Evolutionary conservation across 2,329 filamentous ascomycete genomes (phyloP), one percentile per base, ranked within the genome.

Genomic region (Rutstroemia sydowiana): DNA sequence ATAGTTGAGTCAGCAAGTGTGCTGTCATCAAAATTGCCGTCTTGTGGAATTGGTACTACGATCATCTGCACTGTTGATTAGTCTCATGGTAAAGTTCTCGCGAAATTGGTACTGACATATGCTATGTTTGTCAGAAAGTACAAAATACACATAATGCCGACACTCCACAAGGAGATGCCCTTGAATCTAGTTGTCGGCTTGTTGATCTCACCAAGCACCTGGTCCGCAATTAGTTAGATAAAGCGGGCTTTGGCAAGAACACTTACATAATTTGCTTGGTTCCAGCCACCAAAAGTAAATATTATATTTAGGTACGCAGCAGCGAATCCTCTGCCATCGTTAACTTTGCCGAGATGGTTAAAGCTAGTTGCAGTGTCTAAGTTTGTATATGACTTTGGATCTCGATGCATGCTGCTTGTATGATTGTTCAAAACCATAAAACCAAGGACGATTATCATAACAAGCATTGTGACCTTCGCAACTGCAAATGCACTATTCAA

Each of bases 401-500:
- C 42, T 20, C 48, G 23, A 9, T 37, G 26, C 9, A 51, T 11
- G n/a, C 16, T 13, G 7, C 14, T 5, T 10, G 48, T 56, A 39
- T 52, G 49, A 18, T 51, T 46, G 20, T 51, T 51, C 11, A 51
- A 16, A 7, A 46, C 42, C 23, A 51, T 31, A 5, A 60, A 58
- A 10, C 69, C 71, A 13, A 68, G 58, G 7, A 61, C 53, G 31
- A 72, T 65, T 36, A 79, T 73, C n/a, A 73, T 64, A 1, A 77
- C 50, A 1, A 81, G 68, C 2, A 78, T 71, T 30, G 66, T 58
- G 2, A 77, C 61, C 56, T 81, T 81, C 53, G 76, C 59, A 1
- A 72, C 61, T 3, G 75, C 76, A 26, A 80, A 65, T 14, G 69
- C 31, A 55, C 79, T 79, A 59, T 75, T 76, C 26, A 79, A 59